A percentile compares a stretch with the other conserved stretches of the same genome.
phyloP scores from a whole-genome alignment of 1,284 basidiomycete species.

The Phylloporus sp. region DNA sequence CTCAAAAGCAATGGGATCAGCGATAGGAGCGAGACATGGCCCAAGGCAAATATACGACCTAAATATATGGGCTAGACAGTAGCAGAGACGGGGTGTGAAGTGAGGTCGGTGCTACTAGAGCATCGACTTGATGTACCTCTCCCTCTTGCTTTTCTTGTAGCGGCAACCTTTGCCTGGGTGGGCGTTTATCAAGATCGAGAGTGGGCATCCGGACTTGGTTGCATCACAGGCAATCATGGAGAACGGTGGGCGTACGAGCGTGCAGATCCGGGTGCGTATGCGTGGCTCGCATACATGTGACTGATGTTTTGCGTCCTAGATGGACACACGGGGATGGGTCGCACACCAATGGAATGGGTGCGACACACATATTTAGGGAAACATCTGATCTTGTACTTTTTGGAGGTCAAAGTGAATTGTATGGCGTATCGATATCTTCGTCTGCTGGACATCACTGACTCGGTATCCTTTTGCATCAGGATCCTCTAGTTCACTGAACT shows the following conservation, averaged over 20 bases:
- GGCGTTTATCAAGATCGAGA: constrained; percentile 76
- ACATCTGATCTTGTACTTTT: not conserved
- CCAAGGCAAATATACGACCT: constrained; percentile 60
- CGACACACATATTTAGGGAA: constrained; percentile 63
- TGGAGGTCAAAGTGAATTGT: not conserved
- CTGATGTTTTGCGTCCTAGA: constrained; percentile 37
- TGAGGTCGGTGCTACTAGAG: constrained; percentile 58
- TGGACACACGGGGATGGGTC: constrained; percentile 75
- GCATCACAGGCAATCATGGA: constrained; percentile 56
- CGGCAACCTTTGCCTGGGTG: constrained; percentile 78
- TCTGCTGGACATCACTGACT: too few relatives aligned
- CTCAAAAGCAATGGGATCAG: not conserved
- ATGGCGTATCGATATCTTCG: not conserved
- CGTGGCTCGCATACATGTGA: not conserved
- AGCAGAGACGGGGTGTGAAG: constrained; percentile 70
- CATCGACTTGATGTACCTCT: not conserved
- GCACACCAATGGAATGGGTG: constrained; percentile 74
- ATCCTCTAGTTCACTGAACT: too few relatives aligned
- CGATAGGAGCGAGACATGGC: constrained; percentile 51
- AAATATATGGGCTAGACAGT: constrained; percentile 73
- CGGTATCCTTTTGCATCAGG: too few relatives aligned
- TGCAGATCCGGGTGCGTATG: constrained; percentile 28
- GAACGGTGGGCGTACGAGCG: constrained; percentile 18
- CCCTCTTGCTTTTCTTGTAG: constrained; percentile 41
- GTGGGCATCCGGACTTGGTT: constrained; percentile 73